phyloP scores from a whole-genome alignment of 768 basidiomycete species.

The Glaciozyma martinii region DNA sequence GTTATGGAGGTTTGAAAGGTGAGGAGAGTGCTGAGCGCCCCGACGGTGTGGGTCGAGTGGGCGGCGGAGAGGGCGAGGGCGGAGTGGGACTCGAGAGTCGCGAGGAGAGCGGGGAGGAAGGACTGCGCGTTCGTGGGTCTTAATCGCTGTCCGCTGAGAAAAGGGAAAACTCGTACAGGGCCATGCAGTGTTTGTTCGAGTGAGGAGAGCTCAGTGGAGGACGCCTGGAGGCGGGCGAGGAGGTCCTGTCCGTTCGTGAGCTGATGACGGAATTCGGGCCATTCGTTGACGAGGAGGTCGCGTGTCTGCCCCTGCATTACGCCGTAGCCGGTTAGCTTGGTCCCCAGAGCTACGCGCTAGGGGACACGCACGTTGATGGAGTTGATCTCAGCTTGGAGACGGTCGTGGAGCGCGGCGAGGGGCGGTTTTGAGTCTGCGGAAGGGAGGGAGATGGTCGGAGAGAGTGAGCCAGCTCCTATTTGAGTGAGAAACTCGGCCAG shows the following conservation, averaged over 20 bases:
- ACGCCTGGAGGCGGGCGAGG: too few relatives aligned
- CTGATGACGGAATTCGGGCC: too few relatives aligned
- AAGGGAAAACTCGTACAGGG: background rate
- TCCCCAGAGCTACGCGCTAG: too few relatives aligned
- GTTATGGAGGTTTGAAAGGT: slow-evolving; percentile 10
- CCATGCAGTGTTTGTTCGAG: background rate
- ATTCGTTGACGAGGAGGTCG: background rate
- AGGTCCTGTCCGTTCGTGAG: too few relatives aligned
- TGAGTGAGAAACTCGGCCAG: background rate
- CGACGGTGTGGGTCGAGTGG: background rate
- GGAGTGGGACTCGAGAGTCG: background rate
- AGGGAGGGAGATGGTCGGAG: background rate
- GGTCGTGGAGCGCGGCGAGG: slow-evolving; percentile 1
- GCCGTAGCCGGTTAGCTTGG: background rate
- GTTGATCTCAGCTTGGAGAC: background rate
- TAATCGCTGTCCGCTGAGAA: background rate
- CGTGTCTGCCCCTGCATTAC: background rate
- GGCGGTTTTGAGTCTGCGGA: background rate
- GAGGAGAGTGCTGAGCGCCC: slow-evolving; percentile 15
- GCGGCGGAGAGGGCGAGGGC: background rate
- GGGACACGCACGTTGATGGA: background rate
- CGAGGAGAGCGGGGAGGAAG: background rate
- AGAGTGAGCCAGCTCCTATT: background rate
- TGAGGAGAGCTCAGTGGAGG: background rate
- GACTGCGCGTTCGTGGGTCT: background rate